These are phyloP conservation scores for Plenodomus biglobosus DNA, from an alignment of 2,329 filamentous ascomycete species.

Conservation along the genomic window DNA sequence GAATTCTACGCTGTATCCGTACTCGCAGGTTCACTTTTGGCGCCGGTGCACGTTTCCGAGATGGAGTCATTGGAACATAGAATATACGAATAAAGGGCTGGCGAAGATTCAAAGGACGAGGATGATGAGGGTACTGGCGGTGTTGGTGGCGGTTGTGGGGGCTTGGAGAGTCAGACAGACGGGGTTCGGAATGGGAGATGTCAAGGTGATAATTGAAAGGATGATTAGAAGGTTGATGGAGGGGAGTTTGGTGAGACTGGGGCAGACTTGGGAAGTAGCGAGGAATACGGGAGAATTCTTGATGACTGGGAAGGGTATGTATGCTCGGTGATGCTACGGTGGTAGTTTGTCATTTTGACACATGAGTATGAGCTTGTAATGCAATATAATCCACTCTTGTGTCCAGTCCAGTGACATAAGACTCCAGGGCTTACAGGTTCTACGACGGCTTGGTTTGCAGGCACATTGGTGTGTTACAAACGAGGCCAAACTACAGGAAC, in stretches of 20 bases:
- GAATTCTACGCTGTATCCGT: conserved; percentile 70
- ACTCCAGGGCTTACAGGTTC: too few relatives aligned
- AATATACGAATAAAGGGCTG: conserved; percentile 53
- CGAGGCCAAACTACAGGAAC: neutral
- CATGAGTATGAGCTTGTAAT: too few relatives aligned
- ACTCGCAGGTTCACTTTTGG: conserved; percentile 55
- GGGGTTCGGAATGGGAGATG: conserved; percentile 25
- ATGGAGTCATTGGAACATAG: conserved; percentile 58
- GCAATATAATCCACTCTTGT: too few relatives aligned
- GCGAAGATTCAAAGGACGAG: conserved; percentile 30
- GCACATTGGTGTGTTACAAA: too few relatives aligned
- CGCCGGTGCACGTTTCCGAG: conserved; percentile 55
- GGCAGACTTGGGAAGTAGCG: neutral
- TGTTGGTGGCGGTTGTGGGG: conserved; percentile 24
- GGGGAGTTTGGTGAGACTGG: neutral
- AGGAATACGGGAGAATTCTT: neutral
- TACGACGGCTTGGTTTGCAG: too few relatives aligned
- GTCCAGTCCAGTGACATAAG: too few relatives aligned
- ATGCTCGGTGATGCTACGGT: too few relatives aligned
- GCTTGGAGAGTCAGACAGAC: conserved; percentile 28
- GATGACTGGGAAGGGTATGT: neutral
- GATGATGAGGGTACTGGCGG: conserved; percentile 18
- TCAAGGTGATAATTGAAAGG: conserved; percentile 5
- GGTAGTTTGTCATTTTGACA: too few relatives aligned
- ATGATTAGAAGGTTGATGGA: neutral